These are phyloP conservation scores for Beauveria scarabaeidicola DNA, from an alignment of 2,329 filamentous ascomycete species.

Conservation along the genomic window DNA sequence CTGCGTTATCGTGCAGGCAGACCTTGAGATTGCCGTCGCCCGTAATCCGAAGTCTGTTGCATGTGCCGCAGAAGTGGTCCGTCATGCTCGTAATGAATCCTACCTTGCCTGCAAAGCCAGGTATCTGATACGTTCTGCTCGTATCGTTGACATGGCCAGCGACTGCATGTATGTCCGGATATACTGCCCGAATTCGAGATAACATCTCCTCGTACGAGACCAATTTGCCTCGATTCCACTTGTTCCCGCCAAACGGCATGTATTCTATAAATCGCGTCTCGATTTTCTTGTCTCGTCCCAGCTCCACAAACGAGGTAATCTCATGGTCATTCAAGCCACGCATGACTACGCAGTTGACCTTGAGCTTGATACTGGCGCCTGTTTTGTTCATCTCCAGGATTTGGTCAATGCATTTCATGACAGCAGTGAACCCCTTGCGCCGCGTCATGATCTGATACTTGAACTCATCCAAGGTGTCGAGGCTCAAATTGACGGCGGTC, in stretches of 20 bases:
- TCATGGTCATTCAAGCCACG: slow-evolving; percentile 86
- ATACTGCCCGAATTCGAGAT: slow-evolving; percentile 63
- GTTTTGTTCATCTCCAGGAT: slow-evolving; percentile 80
- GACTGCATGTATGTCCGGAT: slow-evolving; percentile 64
- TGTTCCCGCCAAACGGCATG: slow-evolving; percentile 98
- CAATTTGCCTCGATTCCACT: slow-evolving; percentile 92
- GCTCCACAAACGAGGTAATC: slow-evolving; percentile 80
- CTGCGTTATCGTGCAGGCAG: slow-evolving; percentile 87
- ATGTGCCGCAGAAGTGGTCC: slow-evolving; percentile 93
- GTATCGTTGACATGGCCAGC: slow-evolving; percentile 83
- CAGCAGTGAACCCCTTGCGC: slow-evolving; percentile 82
- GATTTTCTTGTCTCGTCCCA: slow-evolving; percentile 77
- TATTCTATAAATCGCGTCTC: slow-evolving; percentile 98
- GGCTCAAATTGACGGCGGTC: slow-evolving; percentile 85
- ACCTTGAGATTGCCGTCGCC: slow-evolving; percentile 95
- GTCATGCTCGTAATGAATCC: slow-evolving; percentile 99
- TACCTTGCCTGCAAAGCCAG: slow-evolving; percentile 78
- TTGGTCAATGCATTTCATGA: slow-evolving; percentile 80
- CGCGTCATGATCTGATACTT: slow-evolving; percentile 96
- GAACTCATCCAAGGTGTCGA: slow-evolving; percentile 92
- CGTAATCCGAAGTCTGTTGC: slow-evolving; percentile 89
- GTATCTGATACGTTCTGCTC: slow-evolving; percentile 87
- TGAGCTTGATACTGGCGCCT: slow-evolving; percentile 82
- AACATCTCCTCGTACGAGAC: slow-evolving; percentile 86
- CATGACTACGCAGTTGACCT: slow-evolving; percentile 98